These are phyloP conservation scores for Penicilliopsis zonata DNA, from an alignment of 495 filamentous ascomycete species.

Conservation along the genomic window DNA sequence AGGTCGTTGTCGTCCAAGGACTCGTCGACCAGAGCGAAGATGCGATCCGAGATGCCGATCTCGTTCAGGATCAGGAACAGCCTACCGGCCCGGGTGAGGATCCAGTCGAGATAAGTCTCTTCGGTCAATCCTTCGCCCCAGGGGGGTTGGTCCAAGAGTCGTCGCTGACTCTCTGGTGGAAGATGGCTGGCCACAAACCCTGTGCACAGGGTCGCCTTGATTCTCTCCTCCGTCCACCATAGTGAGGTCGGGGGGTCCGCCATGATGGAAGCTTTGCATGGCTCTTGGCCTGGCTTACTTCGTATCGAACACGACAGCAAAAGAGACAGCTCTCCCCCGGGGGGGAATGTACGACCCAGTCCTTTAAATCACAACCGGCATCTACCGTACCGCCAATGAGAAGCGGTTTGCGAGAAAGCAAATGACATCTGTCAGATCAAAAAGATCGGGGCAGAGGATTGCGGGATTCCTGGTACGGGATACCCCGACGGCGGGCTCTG, in stretches of 20 bases:
- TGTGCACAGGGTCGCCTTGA: slow-evolving; percentile 58
- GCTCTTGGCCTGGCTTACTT: no score
- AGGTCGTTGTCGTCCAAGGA: slow-evolving; percentile 86
- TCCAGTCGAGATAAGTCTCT: slow-evolving; percentile 89
- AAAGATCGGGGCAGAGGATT: no score
- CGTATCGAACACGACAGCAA: no score
- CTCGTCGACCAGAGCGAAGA: slow-evolving; percentile 75
- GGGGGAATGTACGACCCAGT: no score
- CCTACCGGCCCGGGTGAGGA: slow-evolving; percentile 62
- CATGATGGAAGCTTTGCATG: slow-evolving; percentile 18
- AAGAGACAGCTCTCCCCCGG: no score
- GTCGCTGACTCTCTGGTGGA: slow-evolving; percentile 48
- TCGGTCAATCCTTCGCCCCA: slow-evolving; percentile 88
- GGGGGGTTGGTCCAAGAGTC: slow-evolving; percentile 54
- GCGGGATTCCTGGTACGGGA: no score
- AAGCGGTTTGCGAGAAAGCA: no score
- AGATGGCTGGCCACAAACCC: slow-evolving; percentile 58
- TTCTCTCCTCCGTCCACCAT: slow-evolving; percentile 76
- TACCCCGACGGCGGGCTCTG: no score
- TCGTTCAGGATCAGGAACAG: slow-evolving; percentile 77
- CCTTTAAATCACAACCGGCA: no score
- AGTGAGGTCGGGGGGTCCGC: slow-evolving; percentile 30
- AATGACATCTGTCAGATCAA: no score
- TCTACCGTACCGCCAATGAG: no score
- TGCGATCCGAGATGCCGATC: slow-evolving; percentile 69